Base-by-base conservation (phyloP, 441 rosid genomes). In the Populus hybrid region DNA sequence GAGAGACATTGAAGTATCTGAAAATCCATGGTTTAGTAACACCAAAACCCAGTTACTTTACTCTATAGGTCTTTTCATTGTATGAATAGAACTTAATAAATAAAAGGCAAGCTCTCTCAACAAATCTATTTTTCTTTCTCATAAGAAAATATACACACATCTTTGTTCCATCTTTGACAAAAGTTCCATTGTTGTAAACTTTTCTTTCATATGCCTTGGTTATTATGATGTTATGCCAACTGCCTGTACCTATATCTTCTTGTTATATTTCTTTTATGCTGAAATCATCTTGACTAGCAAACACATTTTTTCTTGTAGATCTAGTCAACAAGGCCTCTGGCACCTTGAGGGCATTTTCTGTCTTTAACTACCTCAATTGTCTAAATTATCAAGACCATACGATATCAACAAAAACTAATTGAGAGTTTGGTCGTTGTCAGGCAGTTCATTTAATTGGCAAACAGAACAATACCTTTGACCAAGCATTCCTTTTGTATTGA, bases 401-500 rank as follows among this genome's bases (percentile, higher is more conserved):
- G 20, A 8, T 57, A 21, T 74, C 59, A 40, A 63, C 18, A 20
- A 20, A 70, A 2, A 26, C 59, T 34, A 78, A 50, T 21, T 14
- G 54, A 18, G 24, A 14, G 30, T 28, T 8, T 57, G 23, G 14
- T 18, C 0, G 6, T 68, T 54, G 18, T 57, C n/a, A 32, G 54
- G 21, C 34, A 35, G n/a, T 66, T 28, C 35, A 65, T 38, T 40
- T 67, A 78, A 74, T 42, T n/a, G 69, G 50, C 54, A 21, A 28
- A 64, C 28, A 76, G 75, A 70, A 10, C 30, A 20, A 74, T 61
- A 93, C 99, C 98, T 95, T 95, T 70, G 90, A 81, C 99, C 98
- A 95, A 23, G 92, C 99, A 84, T 72, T 87, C 88, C 99, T 89
- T 88, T 91, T 95, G 86, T 95, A 95, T 83, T 89, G 97, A 83